Evolutionary conservation across 1,284 basidiomycete species (phyloP), one percentile per base, ranked within the genome.

Genomic region (Heliocybe sulcata): DNA sequence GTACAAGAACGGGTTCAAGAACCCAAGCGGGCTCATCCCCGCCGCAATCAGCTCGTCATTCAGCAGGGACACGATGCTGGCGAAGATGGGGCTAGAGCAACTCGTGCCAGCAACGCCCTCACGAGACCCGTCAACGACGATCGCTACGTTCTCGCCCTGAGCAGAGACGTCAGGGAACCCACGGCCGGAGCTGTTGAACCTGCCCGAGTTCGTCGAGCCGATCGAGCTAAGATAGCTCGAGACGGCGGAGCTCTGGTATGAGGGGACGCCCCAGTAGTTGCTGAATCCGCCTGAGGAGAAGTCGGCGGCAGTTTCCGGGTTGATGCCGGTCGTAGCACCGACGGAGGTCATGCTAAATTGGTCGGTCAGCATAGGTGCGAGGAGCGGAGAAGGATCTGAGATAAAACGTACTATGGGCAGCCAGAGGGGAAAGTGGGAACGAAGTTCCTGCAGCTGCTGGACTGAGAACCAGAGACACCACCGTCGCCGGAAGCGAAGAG

Each of bases 111-210:
- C 76, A 42, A 83, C 79, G 25, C 70, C 74, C 3, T 20, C 26
- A 1, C 69, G 65, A 0, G 62, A 48, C 16, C 81, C 81, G 51
- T 76, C 73, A 52, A 82, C 64, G 52, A 85, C 74, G 35, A 85
- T 77, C 58, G 82, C 81, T 76, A 84, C 85, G 29, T 72, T 71
- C 45, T 71, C 58, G 25, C 79, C 81, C 63, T 86, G 83, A 1
- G 85, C 86, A 19, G 86, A 69, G 25, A 90, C 71, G 61, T 88
- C 86, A n/a, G 86, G 86, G 64, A 85, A 87, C 0, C 77, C 85
- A 38, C 85, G 74, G 14, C 52, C 38, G 35, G 52, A 20, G 22
- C n/a, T 19, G 35, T 84, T 83, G 72, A 72, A 85, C n/a, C 79
- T 64, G 2, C 81, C 82, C 31, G 69, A 57, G 63, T 77, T 74